phyloP scores from a whole-genome alignment of 1,284 basidiomycete genomes.

The Gymnopus androsaceus region DNA sequence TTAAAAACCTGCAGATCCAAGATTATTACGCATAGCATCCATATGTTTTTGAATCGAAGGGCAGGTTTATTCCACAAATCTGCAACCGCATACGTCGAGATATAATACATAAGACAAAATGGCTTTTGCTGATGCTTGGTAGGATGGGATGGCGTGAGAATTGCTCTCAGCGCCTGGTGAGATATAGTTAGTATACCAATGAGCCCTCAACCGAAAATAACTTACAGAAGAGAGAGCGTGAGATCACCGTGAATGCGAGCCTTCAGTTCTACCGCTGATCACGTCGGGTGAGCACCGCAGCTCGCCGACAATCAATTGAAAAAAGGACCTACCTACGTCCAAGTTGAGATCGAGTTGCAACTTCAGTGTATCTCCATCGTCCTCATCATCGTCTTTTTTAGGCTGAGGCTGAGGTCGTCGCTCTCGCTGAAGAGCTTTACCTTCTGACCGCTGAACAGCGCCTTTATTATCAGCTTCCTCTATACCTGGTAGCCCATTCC shows the following conservation, averaged over 20 bases:
- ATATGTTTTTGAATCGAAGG: no score
- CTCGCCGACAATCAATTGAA: no score
- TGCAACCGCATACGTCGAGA: no score
- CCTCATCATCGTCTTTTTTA: background rate
- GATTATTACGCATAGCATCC: slow-evolving; percentile 19
- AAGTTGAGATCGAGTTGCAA: slow-evolving; percentile 18
- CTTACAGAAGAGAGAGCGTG: slow-evolving; percentile 17
- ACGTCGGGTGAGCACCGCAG: no score
- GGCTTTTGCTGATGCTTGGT: no score
- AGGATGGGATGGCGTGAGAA: no score
- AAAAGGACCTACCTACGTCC: no score
- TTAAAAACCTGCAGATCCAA: slow-evolving; percentile 19
- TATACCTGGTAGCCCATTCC: background rate
- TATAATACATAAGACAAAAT: no score
- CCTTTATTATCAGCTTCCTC: background rate
- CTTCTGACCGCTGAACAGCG: background rate
- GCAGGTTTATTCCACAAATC: no score
- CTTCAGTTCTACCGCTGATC: slow-evolving; percentile 13
- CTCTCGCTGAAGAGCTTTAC: background rate
- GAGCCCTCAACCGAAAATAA: background rate
- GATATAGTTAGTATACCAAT: no score
- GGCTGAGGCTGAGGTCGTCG: background rate
- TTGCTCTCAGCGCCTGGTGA: no score
- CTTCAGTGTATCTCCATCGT: slow-evolving; percentile 11
- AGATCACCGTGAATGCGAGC: slow-evolving; percentile 18